Evolutionary conservation across 352 stramenopile genomes (phyloP).

Genomic region (Albugo laibachii): DNA sequence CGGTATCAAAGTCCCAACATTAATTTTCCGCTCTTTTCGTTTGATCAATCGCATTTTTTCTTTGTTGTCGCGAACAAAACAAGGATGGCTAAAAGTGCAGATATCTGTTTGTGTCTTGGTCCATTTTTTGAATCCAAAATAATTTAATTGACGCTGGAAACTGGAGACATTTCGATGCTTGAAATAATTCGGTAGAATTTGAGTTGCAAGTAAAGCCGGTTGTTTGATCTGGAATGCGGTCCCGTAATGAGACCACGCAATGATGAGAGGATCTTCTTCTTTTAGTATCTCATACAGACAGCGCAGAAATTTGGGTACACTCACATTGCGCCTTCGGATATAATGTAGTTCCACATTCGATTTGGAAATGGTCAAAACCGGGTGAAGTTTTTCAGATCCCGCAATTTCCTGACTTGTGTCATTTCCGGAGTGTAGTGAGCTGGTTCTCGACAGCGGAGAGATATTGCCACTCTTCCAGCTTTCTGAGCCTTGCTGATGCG

Average conservation of each 20-base stretch:
- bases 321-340: not conserved
- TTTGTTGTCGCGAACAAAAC: constrained; percentile 32
- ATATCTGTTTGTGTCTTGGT: constrained; percentile 60
- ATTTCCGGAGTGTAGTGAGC: no score
- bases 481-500: no score
- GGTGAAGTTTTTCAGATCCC: no score
- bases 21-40: constrained; percentile 23
- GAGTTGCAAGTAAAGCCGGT: constrained; percentile 24
- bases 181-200: constrained; percentile 51
- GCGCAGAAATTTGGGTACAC: constrained; percentile 31
- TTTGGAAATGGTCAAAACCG: no score
- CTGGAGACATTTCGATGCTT: constrained; percentile 69
- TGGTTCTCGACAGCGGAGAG: no score
- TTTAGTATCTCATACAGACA: constrained; percentile 59
- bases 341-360: not conserved
- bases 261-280: constrained; percentile 27
- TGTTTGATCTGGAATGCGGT: constrained; percentile 56
- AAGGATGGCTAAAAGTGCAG: constrained; percentile 54
- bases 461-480: no score
- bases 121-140: constrained; percentile 72
- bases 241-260: constrained; percentile 39
- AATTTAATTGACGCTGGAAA: constrained; percentile 60
- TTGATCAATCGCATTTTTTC: constrained; percentile 60
- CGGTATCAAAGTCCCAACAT: no score
- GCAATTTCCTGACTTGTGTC: no score